Percentiles rank a stretch among this genome's conserved stretches.
phyloP scores from a whole-genome alignment of 1,284 basidiomycete genomes.

The Puccinia horiana region DNA sequence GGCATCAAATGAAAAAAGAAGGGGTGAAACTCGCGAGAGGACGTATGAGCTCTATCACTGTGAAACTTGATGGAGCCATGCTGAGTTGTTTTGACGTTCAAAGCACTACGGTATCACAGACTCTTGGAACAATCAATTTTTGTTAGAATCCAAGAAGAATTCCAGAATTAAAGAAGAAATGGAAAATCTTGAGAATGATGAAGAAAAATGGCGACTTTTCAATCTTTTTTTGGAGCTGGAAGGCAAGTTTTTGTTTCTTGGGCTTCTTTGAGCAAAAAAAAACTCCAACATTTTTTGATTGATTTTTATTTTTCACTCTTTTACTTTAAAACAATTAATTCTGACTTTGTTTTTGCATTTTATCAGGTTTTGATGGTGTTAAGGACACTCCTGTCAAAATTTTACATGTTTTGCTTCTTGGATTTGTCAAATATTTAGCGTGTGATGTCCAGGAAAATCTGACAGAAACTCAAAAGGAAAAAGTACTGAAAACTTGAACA shows the following conservation, averaged over 20 bases:
- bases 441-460: background rate
- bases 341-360: background rate
- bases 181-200: background rate
- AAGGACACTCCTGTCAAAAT: too few species aligned
- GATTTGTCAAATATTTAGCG: slow-evolving; percentile 49
- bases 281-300: background rate
- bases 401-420: slow-evolving; percentile 59
- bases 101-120: background rate
- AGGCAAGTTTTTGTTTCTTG: background rate
- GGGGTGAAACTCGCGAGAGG: background rate
- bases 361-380: too few species aligned
- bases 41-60: background rate
- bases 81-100: background rate
- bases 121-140: background rate
- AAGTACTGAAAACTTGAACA: too few species aligned
- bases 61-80: background rate
- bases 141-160: background rate
- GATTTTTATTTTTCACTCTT: background rate
- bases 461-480: background rate
- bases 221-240: background rate
- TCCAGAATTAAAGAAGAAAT: too few species aligned
- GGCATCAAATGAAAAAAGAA: background rate
- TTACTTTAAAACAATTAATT: too few species aligned
- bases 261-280: background rate
- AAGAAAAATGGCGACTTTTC: background rate